Percentiles rank a stretch among this genome's conserved stretches.
Evolutionary conservation across 305 asterid genomes (phyloP).

Genomic region (Stenogyne calaminthoides): DNA sequence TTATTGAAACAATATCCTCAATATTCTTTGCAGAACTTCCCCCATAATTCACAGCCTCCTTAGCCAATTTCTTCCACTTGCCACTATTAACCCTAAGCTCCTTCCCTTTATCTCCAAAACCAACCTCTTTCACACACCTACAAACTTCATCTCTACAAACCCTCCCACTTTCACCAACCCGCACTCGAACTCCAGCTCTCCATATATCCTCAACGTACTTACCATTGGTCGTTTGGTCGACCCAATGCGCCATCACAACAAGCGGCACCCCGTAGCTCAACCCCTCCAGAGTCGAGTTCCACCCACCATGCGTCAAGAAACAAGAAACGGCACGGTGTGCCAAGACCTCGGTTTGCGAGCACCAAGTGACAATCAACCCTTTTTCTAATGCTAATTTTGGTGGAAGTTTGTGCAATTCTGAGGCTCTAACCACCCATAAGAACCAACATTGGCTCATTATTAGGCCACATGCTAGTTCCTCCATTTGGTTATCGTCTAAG

Average conservation of each 20-base stretch:
- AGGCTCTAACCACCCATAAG: constrained; percentile 22
- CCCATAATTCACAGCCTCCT: constrained; percentile 47
- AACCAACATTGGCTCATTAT: constrained; percentile 18
- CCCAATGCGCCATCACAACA: constrained; percentile 38
- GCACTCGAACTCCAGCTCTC: constrained; percentile 34
- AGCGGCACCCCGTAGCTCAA: constrained; percentile 49
- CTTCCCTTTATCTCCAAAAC: constrained; percentile 37
- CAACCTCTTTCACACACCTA: constrained; percentile 32
- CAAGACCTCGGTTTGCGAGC: constrained; percentile 45
- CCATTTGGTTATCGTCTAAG: constrained; percentile 13
- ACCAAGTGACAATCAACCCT: constrained; percentile 51
- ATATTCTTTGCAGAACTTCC: constrained; percentile 49
- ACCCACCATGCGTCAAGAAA: constrained; percentile 55
- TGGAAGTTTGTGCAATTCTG: constrained; percentile 21
- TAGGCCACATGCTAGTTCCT: constrained; percentile 21
- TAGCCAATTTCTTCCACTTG: constrained; percentile 44
- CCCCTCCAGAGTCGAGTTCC: constrained; percentile 39
- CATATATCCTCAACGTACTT: constrained; percentile 51
- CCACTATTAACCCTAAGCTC: constrained; percentile 36
- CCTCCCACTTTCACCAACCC: constrained; percentile 23
- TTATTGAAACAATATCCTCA: constrained; percentile 36
- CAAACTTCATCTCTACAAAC: constrained; percentile 40
- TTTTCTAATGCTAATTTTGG: not conserved
- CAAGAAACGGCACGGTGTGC: constrained; percentile 43
- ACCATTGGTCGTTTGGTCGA: constrained; percentile 45